Base-by-base conservation (phyloP, 176 grass and related monocot genomes). In the Oryza glaberrima region DNA sequence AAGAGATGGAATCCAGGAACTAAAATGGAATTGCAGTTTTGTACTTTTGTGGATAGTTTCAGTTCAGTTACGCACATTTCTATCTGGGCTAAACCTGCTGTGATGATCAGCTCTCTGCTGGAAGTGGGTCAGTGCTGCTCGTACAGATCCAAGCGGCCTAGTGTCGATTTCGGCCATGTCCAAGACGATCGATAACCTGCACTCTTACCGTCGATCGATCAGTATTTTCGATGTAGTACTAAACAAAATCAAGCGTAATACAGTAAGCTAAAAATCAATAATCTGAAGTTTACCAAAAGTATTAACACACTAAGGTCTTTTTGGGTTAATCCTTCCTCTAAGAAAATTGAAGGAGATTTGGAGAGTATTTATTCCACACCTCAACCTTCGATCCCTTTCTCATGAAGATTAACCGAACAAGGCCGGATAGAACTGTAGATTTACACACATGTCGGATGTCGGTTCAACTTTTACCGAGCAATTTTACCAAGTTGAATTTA, bases 121-220 rank as follows among this genome's bases (percentile, higher is more conserved):
- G 77, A 91, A 91, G 28, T 81, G 49, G 12, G 35, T 72, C 77
- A 84, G 6, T 16, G 83, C 71, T 8, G 38, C 41, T 58, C 81
- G 83, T 61, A 84, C 83, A 0, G 88, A 88, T 4, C 88, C 76
- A 32, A 86, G 70, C 8, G 83, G 88, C 16, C 87, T 88, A 1
- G 80, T 78, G 83, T 89, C 83, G 22, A 88, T 82, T 40, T 86
- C 88, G 23, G 86, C 88, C 92, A 91, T 90, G 40, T 30, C 32
- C 34, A 51, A 4, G 65, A 16, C 12, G 1, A 40, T 26, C 14
- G 14, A 15, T 17, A 35, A 41, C 1, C 63, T 36, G 67, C 19
- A 20, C 30, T n/a, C 7, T 4, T 10, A 63, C 58, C 22, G n/a
- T 22, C 20, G n/a, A 19, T 49, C 3, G 40, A 38, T 79, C 44